Evolutionary conservation across 371 early-diverging fungal genomes (phyloP), one percentile per base, ranked within the genome.

Genomic region (Dichotomocladium elegans): DNA sequence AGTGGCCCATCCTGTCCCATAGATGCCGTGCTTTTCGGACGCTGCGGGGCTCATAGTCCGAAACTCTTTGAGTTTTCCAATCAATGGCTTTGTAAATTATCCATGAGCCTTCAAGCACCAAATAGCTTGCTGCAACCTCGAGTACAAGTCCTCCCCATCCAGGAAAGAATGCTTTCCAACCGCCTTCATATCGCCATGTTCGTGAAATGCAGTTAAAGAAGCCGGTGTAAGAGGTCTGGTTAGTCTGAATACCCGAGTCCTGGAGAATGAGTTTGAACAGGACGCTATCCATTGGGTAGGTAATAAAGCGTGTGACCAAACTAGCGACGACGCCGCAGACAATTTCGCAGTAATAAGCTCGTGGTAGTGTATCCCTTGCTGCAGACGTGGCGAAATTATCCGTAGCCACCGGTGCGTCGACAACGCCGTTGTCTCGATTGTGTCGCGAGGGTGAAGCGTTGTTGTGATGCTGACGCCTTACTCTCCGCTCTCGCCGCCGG

Each of bases 281-380:
- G 7, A 83, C 53, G 0, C 80, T 80, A 41, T 83, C 83, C 0
- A 79, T 43, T 0, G 83, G 83, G 55, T 80, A 81, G 31, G 73
- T 68, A 12, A 79, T 8, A 8, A 73, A 64, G 0, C 81, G 68
- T 2, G 79, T 71, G 8, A 81, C 30, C 43, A 83, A 75, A 42
- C 76, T 78, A 34, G 80, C 80, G 21, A 72, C 61, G 21, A 83
- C 69, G 24, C 79, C 79, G 48, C 77, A 78, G 12, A 73, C 80
- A 46, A 83, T 74, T 52, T 83, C 83, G 5, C 81, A 79, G 49
- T 79, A 83, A 43, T 75, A 83, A 15, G 78, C 75, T 35, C 73
- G 75, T 17, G 79, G 40, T 29, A 79, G 51, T 14, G 76, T 63
- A 52, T 47, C 30, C 41, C 55, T 43, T 28, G 30, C 27, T 22